Percentiles rank a stretch among this genome's conserved stretches.
These are phyloP conservation scores for Penicillium fuscoglaucum DNA, from an alignment of 2,329 filamentous ascomycete genomes.

Conservation along the genomic window DNA sequence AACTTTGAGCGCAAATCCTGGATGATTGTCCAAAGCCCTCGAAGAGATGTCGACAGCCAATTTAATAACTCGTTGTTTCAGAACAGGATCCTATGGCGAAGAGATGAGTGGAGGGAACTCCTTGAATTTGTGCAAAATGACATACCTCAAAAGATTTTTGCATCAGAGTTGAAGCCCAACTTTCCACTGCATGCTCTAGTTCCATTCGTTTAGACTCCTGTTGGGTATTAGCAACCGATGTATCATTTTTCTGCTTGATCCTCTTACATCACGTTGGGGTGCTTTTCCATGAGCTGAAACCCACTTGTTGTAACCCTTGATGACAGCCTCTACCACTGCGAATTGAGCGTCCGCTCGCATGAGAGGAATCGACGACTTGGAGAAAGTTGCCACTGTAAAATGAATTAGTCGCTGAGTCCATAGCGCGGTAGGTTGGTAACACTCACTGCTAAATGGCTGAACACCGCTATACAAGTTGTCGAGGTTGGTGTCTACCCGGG, in stretches of 20 bases:
- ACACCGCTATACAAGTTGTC: slow-evolving; percentile 72
- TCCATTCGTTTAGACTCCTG: slow-evolving; percentile 41
- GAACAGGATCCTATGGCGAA: slow-evolving; percentile 67
- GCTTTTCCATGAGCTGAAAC: slow-evolving; percentile 55
- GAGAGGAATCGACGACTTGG: slow-evolving; percentile 43
- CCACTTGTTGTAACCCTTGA: slow-evolving; percentile 90
- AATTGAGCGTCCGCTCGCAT: slow-evolving; percentile 86
- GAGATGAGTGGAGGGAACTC: background rate
- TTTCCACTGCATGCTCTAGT: slow-evolving; percentile 43
- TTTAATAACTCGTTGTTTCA: slow-evolving; percentile 78
- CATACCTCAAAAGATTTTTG: slow-evolving; percentile 43
- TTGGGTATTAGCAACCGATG: slow-evolving; percentile 7
- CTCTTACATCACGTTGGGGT: slow-evolving; percentile 50
- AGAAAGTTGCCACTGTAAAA: slow-evolving; percentile 37
- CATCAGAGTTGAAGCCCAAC: slow-evolving; percentile 45
- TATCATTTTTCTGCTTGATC: background rate
- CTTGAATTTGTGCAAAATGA: background rate
- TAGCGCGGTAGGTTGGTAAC: background rate
- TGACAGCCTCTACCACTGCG: slow-evolving; percentile 80
- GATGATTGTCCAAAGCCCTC: slow-evolving; percentile 72
- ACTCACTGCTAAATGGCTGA: slow-evolving; percentile 65
- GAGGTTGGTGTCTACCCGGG: slow-evolving; percentile 71
- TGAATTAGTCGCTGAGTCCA: background rate
- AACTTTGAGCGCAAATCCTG: slow-evolving; percentile 81
- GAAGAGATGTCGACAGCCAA: slow-evolving; percentile 83